Base-by-base conservation (phyloP, 257 asterid genomes). In the Rubia yunnanensis region DNA sequence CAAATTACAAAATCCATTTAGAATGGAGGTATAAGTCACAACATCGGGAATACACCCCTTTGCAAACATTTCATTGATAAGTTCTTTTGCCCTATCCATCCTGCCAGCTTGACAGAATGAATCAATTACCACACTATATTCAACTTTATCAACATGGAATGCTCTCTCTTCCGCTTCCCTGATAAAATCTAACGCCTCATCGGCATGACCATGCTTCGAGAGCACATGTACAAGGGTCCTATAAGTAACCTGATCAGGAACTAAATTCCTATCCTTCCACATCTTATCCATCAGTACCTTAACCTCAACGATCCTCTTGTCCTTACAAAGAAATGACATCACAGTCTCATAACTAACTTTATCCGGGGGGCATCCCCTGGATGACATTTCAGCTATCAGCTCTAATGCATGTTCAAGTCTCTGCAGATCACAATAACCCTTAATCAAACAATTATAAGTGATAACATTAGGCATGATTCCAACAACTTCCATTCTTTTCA, bases 31-130 rank as follows among this genome's bases (percentile, higher is more conserved):
- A 61, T 92, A 92, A 2, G 99, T 92, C 77, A 92, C 97, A 26
- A 92, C 99, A 80, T 92, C 99, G 39, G 99, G 97, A 55, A 11
- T 56, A 75, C 94, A 83, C 64, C 86, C 89, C 67, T 92, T 92
- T 20, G 66, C 66, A 78, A 84, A 63, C 99, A 89, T 92, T 71
- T 89, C 86, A 69, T 87, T 87, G 9, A 92, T 88, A 32, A 92
- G 71, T 31, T 82, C 94, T 77, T 87, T 89, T 30, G 96, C 96
- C 71, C 67, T 80, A 62, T 84, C 91, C 67, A 89, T 69, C 65
- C 62, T 81, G 31, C 95, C 96, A 59, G 71, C 78, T 63, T 79
- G 88, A 66, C 91, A 89, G 70, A 84, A 89, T 76, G 85, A 82
- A 73, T 87, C 71, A 69, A 92, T 77, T 5, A 89, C 77, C 20